Evolutionary conservation across 345 rosid genomes (phyloP).

Genomic region (Gossypium stocksii): DNA sequence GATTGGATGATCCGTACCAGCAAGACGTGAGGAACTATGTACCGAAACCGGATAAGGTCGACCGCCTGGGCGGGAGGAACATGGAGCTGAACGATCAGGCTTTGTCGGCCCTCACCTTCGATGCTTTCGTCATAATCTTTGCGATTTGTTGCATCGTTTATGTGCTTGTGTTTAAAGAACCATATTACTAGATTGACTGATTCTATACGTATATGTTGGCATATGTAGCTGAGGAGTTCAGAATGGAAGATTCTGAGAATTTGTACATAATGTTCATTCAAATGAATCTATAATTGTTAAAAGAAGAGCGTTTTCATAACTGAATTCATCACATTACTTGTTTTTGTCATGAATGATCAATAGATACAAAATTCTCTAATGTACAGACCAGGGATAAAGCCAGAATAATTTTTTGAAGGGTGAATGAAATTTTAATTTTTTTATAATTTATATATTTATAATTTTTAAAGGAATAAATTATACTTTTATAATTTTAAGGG

Average conservation of each 20-base stretch:
- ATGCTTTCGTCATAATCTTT: constrained; percentile 45
- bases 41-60: constrained; percentile 75
- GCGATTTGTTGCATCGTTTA: constrained; percentile 57
- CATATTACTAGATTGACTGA: constrained; percentile 32
- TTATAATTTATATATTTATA: too few relatives aligned
- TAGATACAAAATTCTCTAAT: background rate
- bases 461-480: too few relatives aligned
- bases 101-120: constrained; percentile 72
- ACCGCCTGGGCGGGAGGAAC: constrained; percentile 80
- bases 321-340: background rate
- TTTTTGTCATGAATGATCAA: background rate
- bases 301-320: background rate
- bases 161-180: constrained; percentile 61
- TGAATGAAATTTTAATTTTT: too few relatives aligned
- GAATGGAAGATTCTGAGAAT: background rate
- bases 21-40: constrained; percentile 42
- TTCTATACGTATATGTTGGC: background rate
- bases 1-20: constrained; percentile 62
- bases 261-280: background rate
- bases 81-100: constrained; percentile 80
- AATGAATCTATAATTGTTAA: background rate
- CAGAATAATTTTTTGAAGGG: too few relatives aligned
- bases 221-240: too few relatives aligned
- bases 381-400: background rate
- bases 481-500: too few relatives aligned